phyloP scores from a whole-genome alignment of 495 filamentous ascomycete species.

The Oidiodendron maius region DNA sequence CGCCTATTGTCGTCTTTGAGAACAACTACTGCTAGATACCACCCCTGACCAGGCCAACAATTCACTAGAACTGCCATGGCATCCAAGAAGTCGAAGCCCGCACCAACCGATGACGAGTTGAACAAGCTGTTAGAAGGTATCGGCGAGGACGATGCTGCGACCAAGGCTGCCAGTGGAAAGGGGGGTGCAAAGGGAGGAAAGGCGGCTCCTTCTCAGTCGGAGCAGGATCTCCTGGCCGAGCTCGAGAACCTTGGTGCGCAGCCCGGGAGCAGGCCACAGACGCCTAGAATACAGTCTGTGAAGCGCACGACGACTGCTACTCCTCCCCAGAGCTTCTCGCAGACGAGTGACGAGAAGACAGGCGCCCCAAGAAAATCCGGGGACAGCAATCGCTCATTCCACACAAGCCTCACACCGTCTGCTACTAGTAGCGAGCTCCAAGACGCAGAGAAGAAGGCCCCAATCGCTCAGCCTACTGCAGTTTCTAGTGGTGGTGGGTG shows the following conservation, averaged over 20 bases:
- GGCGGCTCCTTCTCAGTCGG: conserved; percentile 36
- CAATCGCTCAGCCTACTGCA: conserved; percentile 17
- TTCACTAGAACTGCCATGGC: conserved; percentile 14
- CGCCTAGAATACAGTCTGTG: conserved; percentile 66
- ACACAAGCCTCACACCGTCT: conserved; percentile 48
- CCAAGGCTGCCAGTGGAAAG: conserved; percentile 32
- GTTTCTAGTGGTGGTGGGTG: conserved; percentile 54
- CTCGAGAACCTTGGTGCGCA: conserved; percentile 68
- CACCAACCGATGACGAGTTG: conserved; percentile 72
- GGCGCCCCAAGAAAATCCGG: conserved; percentile 57
- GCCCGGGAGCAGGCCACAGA: conserved; percentile 70
- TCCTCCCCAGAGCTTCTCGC: conserved; percentile 36
- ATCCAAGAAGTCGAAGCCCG: conserved; percentile 32
- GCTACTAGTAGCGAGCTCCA: conserved; percentile 40
- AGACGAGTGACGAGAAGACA: conserved; percentile 56
- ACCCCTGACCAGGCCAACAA: background rate
- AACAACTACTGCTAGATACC: background rate
- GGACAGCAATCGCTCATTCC: conserved; percentile 67
- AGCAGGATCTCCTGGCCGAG: conserved; percentile 72
- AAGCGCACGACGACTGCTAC: conserved; percentile 45
- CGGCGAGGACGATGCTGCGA: conserved; percentile 54
- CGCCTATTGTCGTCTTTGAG: background rate
- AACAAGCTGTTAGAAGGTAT: conserved; percentile 60
- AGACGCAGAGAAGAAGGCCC: conserved; percentile 43
- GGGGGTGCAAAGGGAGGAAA: conserved; percentile 33